Evolutionary conservation across 306 rosid species (phyloP), one percentile per base, ranked within the genome.

Genomic region (Sechiopsis laciniata): DNA sequence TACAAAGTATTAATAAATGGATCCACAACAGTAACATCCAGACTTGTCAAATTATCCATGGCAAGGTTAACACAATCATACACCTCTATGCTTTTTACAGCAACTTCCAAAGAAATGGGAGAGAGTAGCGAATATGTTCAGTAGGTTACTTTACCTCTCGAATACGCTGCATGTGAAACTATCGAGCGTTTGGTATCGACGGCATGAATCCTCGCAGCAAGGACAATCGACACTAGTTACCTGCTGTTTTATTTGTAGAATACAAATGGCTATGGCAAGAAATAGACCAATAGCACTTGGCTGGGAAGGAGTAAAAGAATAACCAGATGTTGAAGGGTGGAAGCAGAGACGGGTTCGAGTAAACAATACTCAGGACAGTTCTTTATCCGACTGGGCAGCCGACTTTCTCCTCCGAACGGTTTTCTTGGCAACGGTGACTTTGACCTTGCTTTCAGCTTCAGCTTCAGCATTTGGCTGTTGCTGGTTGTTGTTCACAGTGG

Each of bases 61-160:
- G 3, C 16, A 65, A 17, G 71, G 26, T 37, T 40, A 10, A 40
- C 54, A 40, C 71, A 65, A 65, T 6, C 53, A 37, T 40, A 42
- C 55, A 42, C n/a, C 71, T 42, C 72, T 65, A 26, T 40, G 54
- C 32, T 65, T 65, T 10, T 58, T 64, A 40, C 32, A 65, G 32
- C 32, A 65, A 65, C 72, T 65, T 4, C 6, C 52, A 16, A 12
- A n/a, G 52, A 37, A 64, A 64, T 37, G 14, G 45, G 51, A 15
- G 51, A 15, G 50, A 45, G 50, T 10, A 8, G 50, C 9, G 50
- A 37, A 51, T n/a, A 37, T 64, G 20, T 37, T 64, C 15, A 16
- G 16, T 64, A 37, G 71, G 52, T 64, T 64, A 35, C 71, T 64
- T 37, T 9, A 37, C 26, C 71, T 17, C 55, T 40, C 45, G 35